Evolutionary conservation across 2,329 filamentous ascomycete species (phyloP).

Genomic region (Raffaelea deltoideospora): DNA sequence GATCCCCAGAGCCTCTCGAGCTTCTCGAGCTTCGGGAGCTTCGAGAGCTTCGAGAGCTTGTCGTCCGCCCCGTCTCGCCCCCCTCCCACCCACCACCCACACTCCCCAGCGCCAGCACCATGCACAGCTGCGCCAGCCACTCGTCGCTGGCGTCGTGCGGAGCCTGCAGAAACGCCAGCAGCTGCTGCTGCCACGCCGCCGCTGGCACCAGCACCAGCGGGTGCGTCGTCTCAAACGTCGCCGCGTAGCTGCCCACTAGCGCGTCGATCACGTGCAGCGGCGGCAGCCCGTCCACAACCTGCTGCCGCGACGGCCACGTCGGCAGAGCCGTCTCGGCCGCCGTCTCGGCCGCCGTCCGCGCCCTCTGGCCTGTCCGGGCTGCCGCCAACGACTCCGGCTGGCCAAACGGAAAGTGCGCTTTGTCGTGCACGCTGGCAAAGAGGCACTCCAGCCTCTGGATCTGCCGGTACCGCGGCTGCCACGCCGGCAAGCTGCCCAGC

Average conservation of each 20-base stretch:
- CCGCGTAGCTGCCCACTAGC: conserved; percentile 12
- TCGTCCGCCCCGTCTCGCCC: no score
- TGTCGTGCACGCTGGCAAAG: conserved; percentile 8
- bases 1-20: no score
- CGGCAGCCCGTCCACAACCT: conserved; percentile 10
- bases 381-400: no score
- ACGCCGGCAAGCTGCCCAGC: conserved; percentile 10
- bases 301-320: conserved; percentile 5
- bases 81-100: no score
- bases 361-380: no score
- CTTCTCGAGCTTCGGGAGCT: no score
- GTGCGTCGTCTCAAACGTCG: conserved; percentile 13
- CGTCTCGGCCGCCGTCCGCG: no score
- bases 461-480: conserved; percentile 11
- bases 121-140: conserved; percentile 14
- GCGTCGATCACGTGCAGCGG: conserved; percentile 9
- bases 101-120: conserved; percentile 13
- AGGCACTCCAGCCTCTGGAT: conserved; percentile 12
- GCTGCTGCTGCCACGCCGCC: conserved; percentile 7
- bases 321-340: no score
- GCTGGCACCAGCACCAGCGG: conserved; percentile 12
- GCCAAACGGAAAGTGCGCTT: conserved; percentile 13
- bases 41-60: no score
- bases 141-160: conserved; percentile 8
- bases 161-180: conserved; percentile 10